Percentiles rank a stretch among this genome's conserved stretches.
phyloP scores from a whole-genome alignment of 2,329 filamentous ascomycete species.

The Phaeosphaeriaceae sp. region DNA sequence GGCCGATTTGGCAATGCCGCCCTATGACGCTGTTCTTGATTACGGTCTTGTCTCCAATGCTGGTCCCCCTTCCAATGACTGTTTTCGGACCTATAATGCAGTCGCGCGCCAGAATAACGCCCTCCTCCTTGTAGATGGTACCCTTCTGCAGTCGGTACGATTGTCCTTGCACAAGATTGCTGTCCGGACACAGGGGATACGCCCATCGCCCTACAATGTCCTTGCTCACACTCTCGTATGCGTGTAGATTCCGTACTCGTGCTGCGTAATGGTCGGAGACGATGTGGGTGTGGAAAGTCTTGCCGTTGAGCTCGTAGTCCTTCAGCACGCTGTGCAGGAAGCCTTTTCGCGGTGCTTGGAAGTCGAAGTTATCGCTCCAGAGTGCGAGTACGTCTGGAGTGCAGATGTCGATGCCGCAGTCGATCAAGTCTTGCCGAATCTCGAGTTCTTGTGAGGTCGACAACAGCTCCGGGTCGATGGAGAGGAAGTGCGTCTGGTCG shows the following conservation, averaged over 20 bases:
- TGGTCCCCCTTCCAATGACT: slow-evolving; percentile 79
- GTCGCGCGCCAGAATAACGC: slow-evolving; percentile 76
- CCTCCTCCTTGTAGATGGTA: slow-evolving; percentile 79
- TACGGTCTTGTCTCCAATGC: slow-evolving; percentile 74
- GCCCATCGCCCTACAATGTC: slow-evolving; percentile 90
- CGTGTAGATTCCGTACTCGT: slow-evolving; percentile 82
- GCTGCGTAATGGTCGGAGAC: slow-evolving; percentile 85
- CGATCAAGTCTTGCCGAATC: slow-evolving; percentile 85
- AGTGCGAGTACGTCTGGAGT: slow-evolving; percentile 93
- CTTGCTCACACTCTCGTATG: slow-evolving; percentile 87
- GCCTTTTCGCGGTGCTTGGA: slow-evolving; percentile 85
- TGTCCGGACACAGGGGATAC: slow-evolving; percentile 88
- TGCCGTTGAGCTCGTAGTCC: slow-evolving; percentile 95
- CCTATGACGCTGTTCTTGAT: slow-evolving; percentile 84
- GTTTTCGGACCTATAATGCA: slow-evolving; percentile 73
- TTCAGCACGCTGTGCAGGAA: slow-evolving; percentile 93
- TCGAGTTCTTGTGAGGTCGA: slow-evolving; percentile 78
- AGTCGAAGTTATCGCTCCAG: slow-evolving; percentile 98
- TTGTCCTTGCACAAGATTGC: slow-evolving; percentile 80
- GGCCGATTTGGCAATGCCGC: slow-evolving; percentile 83
- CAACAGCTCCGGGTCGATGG: slow-evolving; percentile 81
- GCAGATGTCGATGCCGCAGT: slow-evolving; percentile 96
- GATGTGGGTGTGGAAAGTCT: slow-evolving; percentile 93
- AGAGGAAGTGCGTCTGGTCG: slow-evolving; percentile 70
- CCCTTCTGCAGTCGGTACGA: slow-evolving; percentile 75